Conservation (phyloP, 108 stramenopile species). For the Craspedostauros australis region DNA sequence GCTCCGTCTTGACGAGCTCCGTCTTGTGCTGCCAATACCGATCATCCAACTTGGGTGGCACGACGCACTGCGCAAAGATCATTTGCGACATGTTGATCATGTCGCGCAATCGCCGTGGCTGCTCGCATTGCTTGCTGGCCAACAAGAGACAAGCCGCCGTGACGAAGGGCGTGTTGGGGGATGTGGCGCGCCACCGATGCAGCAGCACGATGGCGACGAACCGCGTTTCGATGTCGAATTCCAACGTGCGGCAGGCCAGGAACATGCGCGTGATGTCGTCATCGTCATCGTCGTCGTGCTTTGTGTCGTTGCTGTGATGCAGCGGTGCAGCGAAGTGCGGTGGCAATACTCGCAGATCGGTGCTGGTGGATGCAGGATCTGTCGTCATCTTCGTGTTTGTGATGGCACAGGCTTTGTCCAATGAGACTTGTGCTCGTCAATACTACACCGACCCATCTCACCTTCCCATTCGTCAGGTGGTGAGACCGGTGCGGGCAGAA, state of each 20-base stretch:
- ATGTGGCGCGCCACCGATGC: constrained; percentile 40
- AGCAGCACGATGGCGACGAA: constrained; percentile 55
- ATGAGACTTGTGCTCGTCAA: too few relatives aligned
- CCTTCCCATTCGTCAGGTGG: too few relatives aligned
- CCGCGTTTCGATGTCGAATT: constrained; percentile 51
- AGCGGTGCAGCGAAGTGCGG: too few relatives aligned
- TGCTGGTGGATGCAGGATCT: too few relatives aligned
- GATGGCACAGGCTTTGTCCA: too few relatives aligned
- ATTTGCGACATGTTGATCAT: constrained; percentile 59
- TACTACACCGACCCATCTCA: too few relatives aligned
- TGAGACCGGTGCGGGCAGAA: too few relatives aligned
- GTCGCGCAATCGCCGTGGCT: constrained; percentile 73
- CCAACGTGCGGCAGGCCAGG: constrained; percentile 45
- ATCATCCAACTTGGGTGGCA: constrained; percentile 43
- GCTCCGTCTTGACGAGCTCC: constrained; percentile 58
- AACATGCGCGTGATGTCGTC: too few relatives aligned
- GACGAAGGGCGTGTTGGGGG: constrained; percentile 30
- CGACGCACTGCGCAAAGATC: constrained; percentile 18
- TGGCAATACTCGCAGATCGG: too few relatives aligned
- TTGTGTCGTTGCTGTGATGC: too few relatives aligned
- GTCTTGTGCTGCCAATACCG: constrained; percentile 68
- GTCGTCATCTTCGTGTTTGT: too few relatives aligned
- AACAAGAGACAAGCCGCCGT: constrained; percentile 63
- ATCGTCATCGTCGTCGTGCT: too few relatives aligned
- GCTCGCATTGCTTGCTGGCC: constrained; percentile 72